These are phyloP conservation scores for Trametes polyzona DNA, from an alignment of 1,284 basidiomycete genomes.

Conservation along the genomic window DNA sequence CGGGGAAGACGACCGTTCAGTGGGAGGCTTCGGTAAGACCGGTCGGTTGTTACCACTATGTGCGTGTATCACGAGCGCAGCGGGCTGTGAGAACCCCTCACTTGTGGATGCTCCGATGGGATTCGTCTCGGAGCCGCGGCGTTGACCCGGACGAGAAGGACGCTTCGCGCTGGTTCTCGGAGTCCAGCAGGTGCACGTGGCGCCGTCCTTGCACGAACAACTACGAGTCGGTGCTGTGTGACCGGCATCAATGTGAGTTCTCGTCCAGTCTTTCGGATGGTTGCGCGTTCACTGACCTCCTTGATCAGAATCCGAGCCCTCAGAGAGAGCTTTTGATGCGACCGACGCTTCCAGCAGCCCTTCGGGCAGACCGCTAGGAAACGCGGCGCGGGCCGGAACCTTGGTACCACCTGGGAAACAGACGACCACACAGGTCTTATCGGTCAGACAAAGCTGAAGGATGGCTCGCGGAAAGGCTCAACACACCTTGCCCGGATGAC, in stretches of 20 bases:
- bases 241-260: too few relatives aligned
- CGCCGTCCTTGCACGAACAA: conserved; percentile 46
- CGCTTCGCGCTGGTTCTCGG: conserved; percentile 32
- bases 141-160: conserved; percentile 11
- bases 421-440: conserved; percentile 43
- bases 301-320: conserved; percentile 55
- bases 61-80: conserved; percentile 32
- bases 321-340: conserved; percentile 46
- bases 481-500: conserved; percentile 55
- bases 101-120: not conserved
- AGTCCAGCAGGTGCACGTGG: conserved; percentile 58
- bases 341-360: conserved; percentile 63
- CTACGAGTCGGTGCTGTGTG: too few relatives aligned
- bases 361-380: conserved; percentile 70
- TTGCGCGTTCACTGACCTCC: conserved; percentile 46
- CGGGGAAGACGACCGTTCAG: conserved; percentile 40
- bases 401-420: conserved; percentile 51
- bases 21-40: conserved; percentile 38
- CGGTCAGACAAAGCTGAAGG: conserved; percentile 41
- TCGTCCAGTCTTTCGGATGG: too few relatives aligned
- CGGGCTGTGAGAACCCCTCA: conserved; percentile 28
- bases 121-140: conserved; percentile 12
- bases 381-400: conserved; percentile 67
- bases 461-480: conserved; percentile 16
- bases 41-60: conserved; percentile 34